Evolutionary conservation across 192 early-diverging fungal genomes (phyloP), one percentile per base, ranked within the genome.

Genomic region (Backusella westeae): DNA sequence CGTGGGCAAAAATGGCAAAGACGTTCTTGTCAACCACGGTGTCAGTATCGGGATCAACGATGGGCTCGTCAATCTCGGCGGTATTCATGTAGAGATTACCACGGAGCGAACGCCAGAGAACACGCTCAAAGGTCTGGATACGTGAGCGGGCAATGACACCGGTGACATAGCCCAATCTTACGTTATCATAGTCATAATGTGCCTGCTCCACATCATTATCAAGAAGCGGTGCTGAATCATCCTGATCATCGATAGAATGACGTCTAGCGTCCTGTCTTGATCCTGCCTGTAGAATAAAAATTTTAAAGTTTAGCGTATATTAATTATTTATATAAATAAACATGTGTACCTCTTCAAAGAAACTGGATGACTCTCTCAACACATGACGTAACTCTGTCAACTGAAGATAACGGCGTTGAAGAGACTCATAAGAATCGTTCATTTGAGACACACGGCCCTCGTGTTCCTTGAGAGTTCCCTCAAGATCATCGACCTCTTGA

Each of bases 1-100:
- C 98, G 77, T 99, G 98, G 9, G 97, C 96, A 91, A 99, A 99
- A 74, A 99, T 95, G 71, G 96, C 92, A 80, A 99, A 99, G 6
- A 98, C 98, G 78, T 94, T 97, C 89, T 99, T 99, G 75, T 96
- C 90, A 5, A 98, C 91, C 9, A 88, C 78, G 76, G 94, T 91
- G 77, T 99, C 97, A 1, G 91, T 93, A 67, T 87, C 90, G 9
- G 97, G 97, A 77, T 99, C 98, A 52, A 89, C 85, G 77, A 99
- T 95, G 6, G 91, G 89, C 80, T 99, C 98, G 49, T 95, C 96
- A 77, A 99, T 98, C 77, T 98, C 97, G 4, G 95, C 94, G 63
- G 93, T 89, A 83, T 97, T 98, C 86, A 98, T 93, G 85, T 92
- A 97, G 75, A 99, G 84, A 85, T 99, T 99, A 36, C 98, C 98